Percentiles rank a stretch among this genome's conserved stretches.
These are phyloP conservation scores for Evansstolkia leycettana DNA, from an alignment of 495 filamentous ascomycete species.

Conservation along the genomic window DNA sequence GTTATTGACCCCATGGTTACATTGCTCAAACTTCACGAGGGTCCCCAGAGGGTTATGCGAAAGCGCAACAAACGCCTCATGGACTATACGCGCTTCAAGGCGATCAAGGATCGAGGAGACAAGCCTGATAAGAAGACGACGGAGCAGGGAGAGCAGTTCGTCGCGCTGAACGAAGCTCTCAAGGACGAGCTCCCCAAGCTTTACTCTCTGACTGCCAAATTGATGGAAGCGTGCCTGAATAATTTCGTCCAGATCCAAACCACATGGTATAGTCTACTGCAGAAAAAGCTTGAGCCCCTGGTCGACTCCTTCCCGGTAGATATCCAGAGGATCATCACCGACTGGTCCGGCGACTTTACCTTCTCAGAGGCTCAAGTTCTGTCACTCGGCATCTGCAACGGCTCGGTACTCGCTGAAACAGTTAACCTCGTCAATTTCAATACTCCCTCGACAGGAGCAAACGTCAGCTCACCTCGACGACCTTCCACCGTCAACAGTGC, in stretches of 20 bases:
- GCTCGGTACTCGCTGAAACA: constrained; percentile 39
- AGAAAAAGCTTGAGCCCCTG: constrained; percentile 63
- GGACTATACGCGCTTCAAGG: constrained; percentile 76
- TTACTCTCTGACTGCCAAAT: constrained; percentile 60
- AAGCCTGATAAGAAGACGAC: constrained; percentile 69
- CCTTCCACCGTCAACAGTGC: constrained; percentile 33
- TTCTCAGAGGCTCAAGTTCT: constrained; percentile 35
- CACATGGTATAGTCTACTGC: constrained; percentile 68
- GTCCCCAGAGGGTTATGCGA: constrained; percentile 74
- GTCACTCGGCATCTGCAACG: constrained; percentile 46
- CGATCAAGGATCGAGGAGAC: constrained; percentile 63
- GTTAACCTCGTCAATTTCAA: constrained; percentile 40
- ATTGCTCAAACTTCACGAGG: constrained; percentile 66
- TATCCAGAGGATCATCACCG: constrained; percentile 50
- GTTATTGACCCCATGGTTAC: constrained; percentile 81
- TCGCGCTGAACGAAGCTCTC: constrained; percentile 78
- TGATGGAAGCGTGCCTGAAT: constrained; percentile 66
- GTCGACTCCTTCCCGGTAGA: constrained; percentile 59
- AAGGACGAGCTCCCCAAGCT: constrained; percentile 88
- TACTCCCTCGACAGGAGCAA: constrained; percentile 33
- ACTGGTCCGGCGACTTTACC: constrained; percentile 66
- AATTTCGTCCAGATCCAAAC: constrained; percentile 74
- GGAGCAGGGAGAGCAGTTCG: constrained; percentile 75
- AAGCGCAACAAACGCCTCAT: constrained; percentile 82
- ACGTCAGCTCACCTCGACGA: constrained; percentile 26